Percentiles rank a stretch among this genome's conserved stretches.
These are phyloP conservation scores for Laetiporus sulphureus DNA, from an alignment of 1,284 basidiomycete species.

Conservation along the genomic window DNA sequence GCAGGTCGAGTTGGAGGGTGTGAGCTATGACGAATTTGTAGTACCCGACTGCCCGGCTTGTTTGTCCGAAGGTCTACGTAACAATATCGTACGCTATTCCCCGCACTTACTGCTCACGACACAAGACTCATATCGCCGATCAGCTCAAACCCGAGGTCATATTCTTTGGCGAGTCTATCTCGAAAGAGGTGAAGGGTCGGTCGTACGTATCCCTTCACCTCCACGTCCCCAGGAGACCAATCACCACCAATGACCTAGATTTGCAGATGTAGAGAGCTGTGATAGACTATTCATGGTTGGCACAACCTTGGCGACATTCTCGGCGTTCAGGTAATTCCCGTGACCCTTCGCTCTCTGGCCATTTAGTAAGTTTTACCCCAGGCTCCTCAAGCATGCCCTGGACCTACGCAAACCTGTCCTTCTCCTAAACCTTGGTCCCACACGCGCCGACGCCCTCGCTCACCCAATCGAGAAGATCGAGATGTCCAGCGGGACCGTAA, in stretches of 20 bases:
- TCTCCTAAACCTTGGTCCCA: constrained; percentile 81
- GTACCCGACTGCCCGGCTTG: constrained; percentile 74
- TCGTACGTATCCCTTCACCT: constrained; percentile 46
- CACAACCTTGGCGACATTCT: constrained; percentile 88
- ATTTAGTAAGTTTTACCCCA: constrained; percentile 17
- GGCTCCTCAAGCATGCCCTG: constrained; percentile 76
- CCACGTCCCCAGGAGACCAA: no score
- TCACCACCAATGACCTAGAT: constrained; percentile 34
- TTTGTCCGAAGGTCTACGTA: constrained; percentile 42
- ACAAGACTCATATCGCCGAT: constrained; percentile 1
- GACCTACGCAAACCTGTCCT: constrained; percentile 72
- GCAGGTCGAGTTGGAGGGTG: constrained; percentile 51
- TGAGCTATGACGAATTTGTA: constrained; percentile 71
- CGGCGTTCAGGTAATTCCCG: constrained; percentile 65
- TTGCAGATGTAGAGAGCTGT: constrained; percentile 49
- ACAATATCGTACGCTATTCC: constrained; percentile 41
- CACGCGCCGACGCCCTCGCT: constrained; percentile 70
- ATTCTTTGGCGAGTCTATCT: constrained; percentile 87
- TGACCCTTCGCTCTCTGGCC: not conserved
- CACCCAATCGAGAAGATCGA: constrained; percentile 78
- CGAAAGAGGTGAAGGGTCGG: constrained; percentile 49
- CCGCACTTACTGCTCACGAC: constrained; percentile 3
- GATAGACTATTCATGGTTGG: constrained; percentile 77
- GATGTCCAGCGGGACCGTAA: constrained; percentile 58
- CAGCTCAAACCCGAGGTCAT: constrained; percentile 81